A percentile compares a stretch with the other conserved stretches of the same genome.
These are phyloP conservation scores for Trametes cingulata DNA, from an alignment of 768 basidiomycete species.

Conservation along the genomic window DNA sequence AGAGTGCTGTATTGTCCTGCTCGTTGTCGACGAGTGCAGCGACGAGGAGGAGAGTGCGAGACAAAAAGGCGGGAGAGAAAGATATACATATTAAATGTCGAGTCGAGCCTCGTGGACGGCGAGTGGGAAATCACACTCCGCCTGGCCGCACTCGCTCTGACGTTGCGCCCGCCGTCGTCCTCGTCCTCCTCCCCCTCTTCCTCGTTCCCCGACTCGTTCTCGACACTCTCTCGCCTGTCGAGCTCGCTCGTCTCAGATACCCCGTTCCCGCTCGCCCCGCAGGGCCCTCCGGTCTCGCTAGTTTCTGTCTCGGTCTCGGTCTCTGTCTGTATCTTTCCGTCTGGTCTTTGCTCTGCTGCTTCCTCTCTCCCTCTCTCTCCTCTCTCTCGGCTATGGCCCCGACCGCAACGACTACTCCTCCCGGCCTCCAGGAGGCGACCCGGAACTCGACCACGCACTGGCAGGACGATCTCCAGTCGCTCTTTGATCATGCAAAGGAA, in stretches of 20 bases:
- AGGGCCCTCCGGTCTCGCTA: neutral
- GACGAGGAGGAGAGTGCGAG: neutral
- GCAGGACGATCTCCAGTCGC: slow-evolving; percentile 75
- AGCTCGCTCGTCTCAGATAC: neutral
- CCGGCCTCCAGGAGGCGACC: slow-evolving; percentile 64
- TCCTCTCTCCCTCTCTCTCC: neutral
- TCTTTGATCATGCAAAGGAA: slow-evolving; percentile 85
- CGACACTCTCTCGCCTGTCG: neutral
- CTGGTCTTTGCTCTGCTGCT: neutral
- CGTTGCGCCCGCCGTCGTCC: slow-evolving; percentile 9
- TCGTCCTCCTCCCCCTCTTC: neutral
- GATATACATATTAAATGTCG: too few species aligned
- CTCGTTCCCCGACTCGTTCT: neutral
- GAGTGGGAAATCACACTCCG: slow-evolving; percentile 7
- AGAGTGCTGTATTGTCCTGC: neutral
- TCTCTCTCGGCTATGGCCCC: slow-evolving; percentile 22
- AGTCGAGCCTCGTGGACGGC: slow-evolving; percentile 14
- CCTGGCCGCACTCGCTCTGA: neutral
- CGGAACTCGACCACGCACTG: slow-evolving; percentile 68
- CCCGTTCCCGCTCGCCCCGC: neutral
- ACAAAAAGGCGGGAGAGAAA: neutral
- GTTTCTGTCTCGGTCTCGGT: slow-evolving; percentile 1
- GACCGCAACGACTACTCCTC: slow-evolving; percentile 36
- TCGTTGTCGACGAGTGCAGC: neutral
- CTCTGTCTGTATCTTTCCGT: slow-evolving; percentile 4